Conservation (phyloP, 1,284 basidiomycete species). For the Heterobasidion parviporum region DNA sequence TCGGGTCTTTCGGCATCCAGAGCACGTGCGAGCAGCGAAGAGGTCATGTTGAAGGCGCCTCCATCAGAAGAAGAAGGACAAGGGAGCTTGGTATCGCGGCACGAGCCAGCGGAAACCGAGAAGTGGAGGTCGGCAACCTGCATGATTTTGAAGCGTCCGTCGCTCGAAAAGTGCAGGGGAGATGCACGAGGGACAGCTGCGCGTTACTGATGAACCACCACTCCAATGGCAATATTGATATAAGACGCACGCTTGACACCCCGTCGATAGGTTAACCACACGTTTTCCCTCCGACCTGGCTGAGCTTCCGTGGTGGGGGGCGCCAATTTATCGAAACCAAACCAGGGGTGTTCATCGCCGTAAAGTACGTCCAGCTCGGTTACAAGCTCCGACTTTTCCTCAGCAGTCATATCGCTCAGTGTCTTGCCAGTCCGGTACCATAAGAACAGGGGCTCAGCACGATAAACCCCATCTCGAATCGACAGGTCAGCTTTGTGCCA, state of each 20-base stretch:
- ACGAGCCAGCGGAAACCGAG: slow-evolving; percentile 66
- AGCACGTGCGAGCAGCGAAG: slow-evolving; percentile 55
- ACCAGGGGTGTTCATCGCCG: slow-evolving; percentile 76
- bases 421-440: slow-evolving; percentile 73
- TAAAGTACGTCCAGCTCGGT: slow-evolving; percentile 86
- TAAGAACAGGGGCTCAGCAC: slow-evolving; percentile 46
- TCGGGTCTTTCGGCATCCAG: slow-evolving; percentile 86
- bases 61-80: slow-evolving; percentile 30
- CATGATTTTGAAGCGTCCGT: slow-evolving; percentile 82
- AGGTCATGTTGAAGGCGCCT: slow-evolving; percentile 71
- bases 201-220: not conserved
- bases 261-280: slow-evolving; percentile 51
- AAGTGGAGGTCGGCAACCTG: slow-evolving; percentile 90
- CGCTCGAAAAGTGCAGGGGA: slow-evolving; percentile 71
- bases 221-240: not conserved
- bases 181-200: slow-evolving; percentile 60
- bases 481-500: slow-evolving; percentile 58
- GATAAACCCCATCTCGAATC: slow-evolving; percentile 45
- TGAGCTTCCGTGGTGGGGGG: slow-evolving; percentile 17
- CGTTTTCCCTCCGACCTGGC: slow-evolving; percentile 33
- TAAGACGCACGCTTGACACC: slow-evolving; percentile 55
- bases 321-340: slow-evolving; percentile 70
- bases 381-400: slow-evolving; percentile 57
- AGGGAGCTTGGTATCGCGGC: slow-evolving; percentile 56
- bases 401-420: slow-evolving; percentile 43